These are phyloP conservation scores for Xylaria sp. DNA, from an alignment of 2,329 filamentous ascomycete genomes.

Conservation along the genomic window DNA sequence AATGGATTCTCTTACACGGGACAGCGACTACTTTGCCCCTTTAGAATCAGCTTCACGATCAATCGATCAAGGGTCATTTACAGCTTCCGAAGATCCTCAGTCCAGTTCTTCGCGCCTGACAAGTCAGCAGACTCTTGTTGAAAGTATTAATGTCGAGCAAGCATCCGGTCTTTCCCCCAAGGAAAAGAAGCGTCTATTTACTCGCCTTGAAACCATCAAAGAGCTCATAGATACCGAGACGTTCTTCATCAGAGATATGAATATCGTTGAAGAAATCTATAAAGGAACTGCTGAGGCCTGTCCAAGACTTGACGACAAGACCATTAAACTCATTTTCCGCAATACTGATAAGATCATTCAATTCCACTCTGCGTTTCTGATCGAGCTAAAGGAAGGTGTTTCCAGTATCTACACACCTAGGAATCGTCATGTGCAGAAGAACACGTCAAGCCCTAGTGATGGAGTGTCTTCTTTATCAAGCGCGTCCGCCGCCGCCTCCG, in stretches of 20 bases:
- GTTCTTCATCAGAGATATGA: slow-evolving; percentile 93
- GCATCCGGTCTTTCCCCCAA: slow-evolving; percentile 56
- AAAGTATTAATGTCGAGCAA: slow-evolving; percentile 50
- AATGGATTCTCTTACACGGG: slow-evolving; percentile 56
- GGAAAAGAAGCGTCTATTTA: slow-evolving; percentile 76
- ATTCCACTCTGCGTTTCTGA: slow-evolving; percentile 83
- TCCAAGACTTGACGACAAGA: slow-evolving; percentile 80
- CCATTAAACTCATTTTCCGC: slow-evolving; percentile 89
- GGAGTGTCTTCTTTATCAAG: slow-evolving; percentile 45
- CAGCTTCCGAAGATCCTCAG: slow-evolving; percentile 54
- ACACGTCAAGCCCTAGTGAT: slow-evolving; percentile 56
- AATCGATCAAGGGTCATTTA: slow-evolving; percentile 58
- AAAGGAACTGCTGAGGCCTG: slow-evolving; percentile 89
- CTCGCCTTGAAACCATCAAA: slow-evolving; percentile 86
- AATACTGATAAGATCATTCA: slow-evolving; percentile 91
- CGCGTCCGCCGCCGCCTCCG: slow-evolving; percentile 50
- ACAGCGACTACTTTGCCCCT: slow-evolving; percentile 58
- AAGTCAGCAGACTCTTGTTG: slow-evolving; percentile 49
- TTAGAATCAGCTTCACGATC: slow-evolving; percentile 58
- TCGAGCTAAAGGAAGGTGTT: slow-evolving; percentile 82
- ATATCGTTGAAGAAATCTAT: slow-evolving; percentile 97
- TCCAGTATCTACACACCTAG: slow-evolving; percentile 80
- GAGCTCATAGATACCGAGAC: slow-evolving; percentile 94
- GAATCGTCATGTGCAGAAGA: slow-evolving; percentile 55
- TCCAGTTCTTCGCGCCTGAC: slow-evolving; percentile 53